Evolutionary conservation across 345 rosid genomes (phyloP), one percentile per base, ranked within the genome.

Genomic region (Turnera subulata): DNA sequence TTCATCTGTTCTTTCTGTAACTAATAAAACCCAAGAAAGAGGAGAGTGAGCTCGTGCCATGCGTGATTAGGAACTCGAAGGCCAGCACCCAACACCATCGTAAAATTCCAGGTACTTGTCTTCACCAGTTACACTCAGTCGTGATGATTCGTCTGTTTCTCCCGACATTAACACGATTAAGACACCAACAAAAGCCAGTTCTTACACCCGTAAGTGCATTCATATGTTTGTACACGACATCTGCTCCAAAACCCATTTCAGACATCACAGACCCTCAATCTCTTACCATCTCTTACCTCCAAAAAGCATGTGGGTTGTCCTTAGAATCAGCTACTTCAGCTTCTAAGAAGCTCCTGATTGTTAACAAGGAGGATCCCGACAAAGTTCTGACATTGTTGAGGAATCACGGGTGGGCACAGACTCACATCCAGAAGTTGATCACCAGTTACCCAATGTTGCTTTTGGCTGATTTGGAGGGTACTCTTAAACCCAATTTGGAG

Each of bases 271-370:
- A 47, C 11, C 33, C 43, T n/a, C 62, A 46, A 9, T 58, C 52
- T 12, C 32, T 23, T 16, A 24, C 55, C 4, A 7, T 49, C 1
- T 50, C 56, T 26, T 61, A 50, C 48, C 49, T 49, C 25, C 37
- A 49, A 50, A 24, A 61, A 7, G 37, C 56, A 22, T 38, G 48
- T 23, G 64, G 47, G 25, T 11, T 50, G 35, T 23, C 71, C 24
- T 60, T 48, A 55, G 46, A 55, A 49, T 61, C 66, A 0, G 58
- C 62, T 17, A 12, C 39, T 49, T 16, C 54, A 37, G 68, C 55
- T 57, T 56, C 63, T 5, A 29, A 55, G 39, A 55, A 44, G 65
- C 55, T 60, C 56, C 55, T 24, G 55, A 67, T 24, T 42, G 45
- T 6, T 50, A 19, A 18, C 37, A 50, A 50, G 15, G 25, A 29